phyloP scores from a whole-genome alignment of 140 eudicot genomes.

The Cichorium intybus region DNA sequence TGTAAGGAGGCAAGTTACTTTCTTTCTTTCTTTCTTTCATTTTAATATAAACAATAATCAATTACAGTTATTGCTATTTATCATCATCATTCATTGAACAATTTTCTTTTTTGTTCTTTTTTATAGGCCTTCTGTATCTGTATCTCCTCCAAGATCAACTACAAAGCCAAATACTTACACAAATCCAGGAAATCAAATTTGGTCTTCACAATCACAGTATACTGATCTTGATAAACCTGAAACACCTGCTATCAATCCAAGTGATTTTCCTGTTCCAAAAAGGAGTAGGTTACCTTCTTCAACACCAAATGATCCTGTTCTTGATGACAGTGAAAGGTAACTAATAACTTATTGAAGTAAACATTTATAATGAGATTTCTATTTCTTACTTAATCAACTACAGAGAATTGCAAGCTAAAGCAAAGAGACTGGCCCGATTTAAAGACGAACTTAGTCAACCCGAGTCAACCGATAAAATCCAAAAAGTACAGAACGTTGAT shows the following conservation, averaged over 20 bases:
- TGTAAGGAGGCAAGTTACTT: conserved; percentile 36
- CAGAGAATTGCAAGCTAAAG: conserved; percentile 92
- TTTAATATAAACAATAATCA: not conserved
- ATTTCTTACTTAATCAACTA: conserved; percentile 2
- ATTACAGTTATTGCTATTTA: not conserved
- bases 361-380: not conserved
- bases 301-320: conserved; percentile 37
- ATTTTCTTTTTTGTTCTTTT: not conserved
- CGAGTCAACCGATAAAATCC: conserved; percentile 39
- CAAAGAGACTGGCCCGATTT: conserved; percentile 87
- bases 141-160: conserved; percentile 41
- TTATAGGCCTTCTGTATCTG: conserved; percentile 36
- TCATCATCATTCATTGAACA: not conserved
- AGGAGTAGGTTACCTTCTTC: conserved; percentile 56
- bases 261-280: conserved; percentile 42
- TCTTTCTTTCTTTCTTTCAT: not conserved
- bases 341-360: not conserved
- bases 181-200: conserved; percentile 29
- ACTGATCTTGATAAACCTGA: conserved; percentile 28
- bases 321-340: conserved; percentile 59
- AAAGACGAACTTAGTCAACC: conserved; percentile 70
- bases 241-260: conserved; percentile 37
- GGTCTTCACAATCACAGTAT: conserved; percentile 35
- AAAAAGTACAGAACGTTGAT: conserved; percentile 43
- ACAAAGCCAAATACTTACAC: conserved; percentile 24